Conservation (phyloP, 371 early-diverging fungal genomes). For the Mucor indicus region DNA sequence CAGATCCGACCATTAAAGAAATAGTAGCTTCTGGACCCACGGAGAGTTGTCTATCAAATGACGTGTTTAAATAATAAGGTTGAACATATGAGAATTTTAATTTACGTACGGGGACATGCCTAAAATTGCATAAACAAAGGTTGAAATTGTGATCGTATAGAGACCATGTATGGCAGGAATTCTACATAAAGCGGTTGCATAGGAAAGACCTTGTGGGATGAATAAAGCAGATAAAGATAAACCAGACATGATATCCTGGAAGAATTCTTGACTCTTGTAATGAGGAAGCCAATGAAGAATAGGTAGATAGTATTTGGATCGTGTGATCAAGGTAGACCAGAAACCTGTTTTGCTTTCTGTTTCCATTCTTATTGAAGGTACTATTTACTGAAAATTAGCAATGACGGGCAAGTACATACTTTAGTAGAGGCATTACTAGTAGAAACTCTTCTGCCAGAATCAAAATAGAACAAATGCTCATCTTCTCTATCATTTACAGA, state of each 20-base stretch:
- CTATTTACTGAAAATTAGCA: too few relatives aligned
- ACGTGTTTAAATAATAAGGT: not conserved
- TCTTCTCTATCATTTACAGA: not conserved
- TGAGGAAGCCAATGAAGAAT: conserved; percentile 79
- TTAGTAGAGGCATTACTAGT: too few relatives aligned
- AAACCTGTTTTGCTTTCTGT: not conserved
- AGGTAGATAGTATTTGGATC: conserved; percentile 82
- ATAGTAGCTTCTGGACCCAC: conserved; percentile 89
- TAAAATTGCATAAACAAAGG: conserved; percentile 73
- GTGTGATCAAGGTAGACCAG: conserved; percentile 21
- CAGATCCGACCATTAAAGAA: conserved; percentile 78
- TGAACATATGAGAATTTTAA: not conserved
- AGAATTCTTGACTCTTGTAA: conserved; percentile 48
- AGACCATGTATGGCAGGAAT: conserved; percentile 81
- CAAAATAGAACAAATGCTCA: not conserved
- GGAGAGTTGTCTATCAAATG: conserved; percentile 61
- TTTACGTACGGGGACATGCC: conserved; percentile 72
- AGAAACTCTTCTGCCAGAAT: not conserved
- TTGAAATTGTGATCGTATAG: conserved; percentile 72
- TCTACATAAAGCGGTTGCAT: conserved; percentile 55
- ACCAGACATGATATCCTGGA: conserved; percentile 72
- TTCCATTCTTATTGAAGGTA: conserved; percentile 4
- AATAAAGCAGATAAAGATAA: conserved; percentile 79
- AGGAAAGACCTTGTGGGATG: conserved; percentile 84
- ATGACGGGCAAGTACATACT: too few relatives aligned